phyloP scores from a whole-genome alignment of 805 yeast species.

The Priceomyces carsonii region DNA sequence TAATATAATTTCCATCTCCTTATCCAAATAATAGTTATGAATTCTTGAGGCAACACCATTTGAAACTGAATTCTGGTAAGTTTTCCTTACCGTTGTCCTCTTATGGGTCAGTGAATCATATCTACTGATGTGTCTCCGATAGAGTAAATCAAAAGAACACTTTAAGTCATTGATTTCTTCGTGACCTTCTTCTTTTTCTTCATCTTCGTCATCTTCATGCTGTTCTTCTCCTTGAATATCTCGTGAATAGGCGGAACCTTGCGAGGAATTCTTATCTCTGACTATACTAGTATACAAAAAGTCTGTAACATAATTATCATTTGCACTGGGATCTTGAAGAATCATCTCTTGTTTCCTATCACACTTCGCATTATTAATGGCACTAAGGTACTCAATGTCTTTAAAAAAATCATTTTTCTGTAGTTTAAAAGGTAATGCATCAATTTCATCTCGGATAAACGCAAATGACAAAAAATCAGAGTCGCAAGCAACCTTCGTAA shows the following conservation, averaged over 20 bases:
- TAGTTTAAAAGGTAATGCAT: slow-evolving; percentile 56
- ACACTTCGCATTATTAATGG: slow-evolving; percentile 33
- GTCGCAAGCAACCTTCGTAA: slow-evolving; percentile 67
- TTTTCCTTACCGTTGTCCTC: slow-evolving; percentile 12
- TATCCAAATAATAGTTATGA: slow-evolving; percentile 1
- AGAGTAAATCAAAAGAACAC: slow-evolving; percentile 21
- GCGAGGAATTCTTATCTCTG: not conserved
- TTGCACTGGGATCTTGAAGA: slow-evolving; percentile 28
- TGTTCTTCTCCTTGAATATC: slow-evolving; percentile 14
- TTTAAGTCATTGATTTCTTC: too few species aligned
- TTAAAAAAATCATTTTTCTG: slow-evolving; percentile 45
- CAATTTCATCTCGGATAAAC: slow-evolving; percentile 63
- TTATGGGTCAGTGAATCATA: slow-evolving; percentile 14
- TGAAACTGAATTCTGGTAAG: too few species aligned
- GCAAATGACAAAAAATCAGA: slow-evolving; percentile 65
- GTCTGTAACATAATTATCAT: slow-evolving; percentile 28
- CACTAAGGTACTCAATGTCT: slow-evolving; percentile 60
- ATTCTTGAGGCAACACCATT: not conserved
- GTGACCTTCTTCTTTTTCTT: slow-evolving; percentile 11
- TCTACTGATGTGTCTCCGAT: slow-evolving; percentile 14
- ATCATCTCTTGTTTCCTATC: slow-evolving; percentile 45
- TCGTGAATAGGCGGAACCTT: not conserved
- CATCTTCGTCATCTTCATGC: slow-evolving; percentile 13
- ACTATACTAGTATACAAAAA: slow-evolving; percentile 23
- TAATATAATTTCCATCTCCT: slow-evolving; percentile 5